Evolutionary conservation across 1,139 yeast species (phyloP).

Genomic region (Petasospora fabianii): DNA sequence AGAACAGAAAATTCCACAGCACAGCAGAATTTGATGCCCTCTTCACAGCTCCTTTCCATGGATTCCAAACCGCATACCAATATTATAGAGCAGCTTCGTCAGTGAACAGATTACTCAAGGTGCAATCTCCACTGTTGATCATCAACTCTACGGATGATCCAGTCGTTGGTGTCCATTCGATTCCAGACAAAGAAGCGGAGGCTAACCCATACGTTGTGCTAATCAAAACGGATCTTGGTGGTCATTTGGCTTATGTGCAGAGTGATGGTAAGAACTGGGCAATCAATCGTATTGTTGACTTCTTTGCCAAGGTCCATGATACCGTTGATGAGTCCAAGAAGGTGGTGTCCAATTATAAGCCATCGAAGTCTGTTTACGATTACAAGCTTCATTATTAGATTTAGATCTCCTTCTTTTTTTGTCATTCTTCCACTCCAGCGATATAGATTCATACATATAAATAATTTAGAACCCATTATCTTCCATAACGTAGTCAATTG

Average conservation of each 20-base stretch:
- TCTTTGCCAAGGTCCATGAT: constrained; percentile 50
- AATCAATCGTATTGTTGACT: constrained; percentile 58
- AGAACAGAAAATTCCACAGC: constrained; percentile 33
- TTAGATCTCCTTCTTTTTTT: neutral
- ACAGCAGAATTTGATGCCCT: constrained; percentile 62
- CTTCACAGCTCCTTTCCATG: constrained; percentile 72
- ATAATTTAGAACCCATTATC: constrained; percentile 7
- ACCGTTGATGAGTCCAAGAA: constrained; percentile 27
- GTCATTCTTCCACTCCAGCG: too few species aligned
- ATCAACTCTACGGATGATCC: constrained; percentile 83
- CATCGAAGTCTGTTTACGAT: constrained; percentile 17
- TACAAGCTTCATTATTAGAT: constrained; percentile 17
- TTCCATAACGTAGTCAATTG: too few species aligned
- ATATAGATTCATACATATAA: too few species aligned
- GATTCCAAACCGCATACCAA: constrained; percentile 64
- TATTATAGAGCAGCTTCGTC: constrained; percentile 75
- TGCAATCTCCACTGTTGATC: constrained; percentile 65
- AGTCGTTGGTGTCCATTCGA: constrained; percentile 58
- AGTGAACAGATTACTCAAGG: constrained; percentile 46
- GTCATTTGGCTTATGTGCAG: constrained; percentile 72
- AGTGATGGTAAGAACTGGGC: constrained; percentile 70
- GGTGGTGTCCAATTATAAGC: constrained; percentile 18
- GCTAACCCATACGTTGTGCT: constrained; percentile 68
- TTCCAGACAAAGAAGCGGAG: constrained; percentile 59
- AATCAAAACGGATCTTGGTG: constrained; percentile 75